phyloP scores from a whole-genome alignment of 1,284 basidiomycete genomes.

The Puccinia novopanici region DNA sequence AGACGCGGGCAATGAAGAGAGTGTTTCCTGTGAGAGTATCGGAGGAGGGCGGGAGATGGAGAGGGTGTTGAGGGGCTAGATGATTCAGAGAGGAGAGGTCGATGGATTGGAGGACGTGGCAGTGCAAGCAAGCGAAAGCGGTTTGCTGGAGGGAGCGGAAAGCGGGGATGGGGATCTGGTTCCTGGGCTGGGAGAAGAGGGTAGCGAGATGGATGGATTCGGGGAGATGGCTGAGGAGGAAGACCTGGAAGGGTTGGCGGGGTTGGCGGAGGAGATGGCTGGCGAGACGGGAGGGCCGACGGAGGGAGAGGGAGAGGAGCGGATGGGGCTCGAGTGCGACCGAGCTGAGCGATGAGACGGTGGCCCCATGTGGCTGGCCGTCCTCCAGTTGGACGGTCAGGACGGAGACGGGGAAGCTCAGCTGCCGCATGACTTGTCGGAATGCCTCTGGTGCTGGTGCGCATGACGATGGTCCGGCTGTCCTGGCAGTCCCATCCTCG shows the following conservation, averaged over 20 bases:
- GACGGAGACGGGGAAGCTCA: slow-evolving; percentile 35
- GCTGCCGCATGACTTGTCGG: slow-evolving; percentile 34
- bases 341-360: slow-evolving; percentile 87
- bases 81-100: slow-evolving; percentile 3
- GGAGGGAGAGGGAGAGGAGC: slow-evolving; percentile 80
- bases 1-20: slow-evolving; percentile 21
- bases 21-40: neutral
- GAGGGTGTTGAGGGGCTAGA: neutral
- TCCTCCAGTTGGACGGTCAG: neutral
- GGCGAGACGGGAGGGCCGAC: slow-evolving; percentile 84
- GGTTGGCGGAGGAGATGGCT: neutral
- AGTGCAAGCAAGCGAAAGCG: slow-evolving; percentile 20
- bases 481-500: neutral
- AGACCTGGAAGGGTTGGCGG: neutral
- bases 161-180: neutral
- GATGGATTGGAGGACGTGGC: neutral
- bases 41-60: neutral
- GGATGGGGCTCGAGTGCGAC: slow-evolving; percentile 82
- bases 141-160: neutral
- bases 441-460: neutral
- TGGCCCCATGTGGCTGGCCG: slow-evolving; percentile 71
- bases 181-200: slow-evolving; percentile 23
- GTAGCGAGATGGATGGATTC: slow-evolving; percentile 29
- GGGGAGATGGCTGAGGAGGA: slow-evolving; percentile 27
- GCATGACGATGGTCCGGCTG: no score